Base-by-base conservation (phyloP, 805 yeast species). In the Candida hungchunana region DNA sequence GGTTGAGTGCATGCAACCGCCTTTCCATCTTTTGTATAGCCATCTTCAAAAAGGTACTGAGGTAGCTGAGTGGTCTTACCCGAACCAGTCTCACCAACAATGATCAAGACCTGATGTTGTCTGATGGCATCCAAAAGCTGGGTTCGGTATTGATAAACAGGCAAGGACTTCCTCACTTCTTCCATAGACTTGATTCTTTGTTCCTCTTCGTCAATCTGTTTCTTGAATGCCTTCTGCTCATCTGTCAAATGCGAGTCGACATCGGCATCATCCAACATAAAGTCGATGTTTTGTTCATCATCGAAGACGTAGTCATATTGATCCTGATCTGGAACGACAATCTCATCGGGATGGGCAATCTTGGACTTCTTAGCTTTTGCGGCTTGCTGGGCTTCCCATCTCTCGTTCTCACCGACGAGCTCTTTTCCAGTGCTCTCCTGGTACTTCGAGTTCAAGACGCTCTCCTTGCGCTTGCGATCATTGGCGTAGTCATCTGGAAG, bases 31-130 rank as follows among this genome's bases (percentile, higher is more conserved):
- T 66, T 50, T 2, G 88, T 71, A 48, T 79, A 87, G 0, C 96
- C 95, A 16, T 82, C 89, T 50, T 88, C 95, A 39, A 76, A 74
- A 10, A 89, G 62, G 52, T 79, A 89, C 51, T 89, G 97, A 0
- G 97, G 96, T 8, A 89, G 56, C 57, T 89, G 97, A 0, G 97
- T 89, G 0, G 97, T 89, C 53, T 89, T 89, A 51, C 97, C 97
- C 0, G 96, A 88, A 29, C 97, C 95, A 0, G 95, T 84, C 55
- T 84, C 94, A 39, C 94, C 94, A 26, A 84, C 90, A 21, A 84
- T 76, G 27, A 84, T 78, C 24, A 84, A 48, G 0, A 81, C 77
- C 54, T 85, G 95, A 47, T 82, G 70, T 18, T 71, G 62, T 17
- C 59, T 55, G 8, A 89, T 70, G 0, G 85, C 79, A 0, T 67